A percentile compares a stretch with the other conserved stretches of the same genome.
Evolutionary conservation across 805 yeast species (phyloP).

Genomic region (Brettanomyces nanus): DNA sequence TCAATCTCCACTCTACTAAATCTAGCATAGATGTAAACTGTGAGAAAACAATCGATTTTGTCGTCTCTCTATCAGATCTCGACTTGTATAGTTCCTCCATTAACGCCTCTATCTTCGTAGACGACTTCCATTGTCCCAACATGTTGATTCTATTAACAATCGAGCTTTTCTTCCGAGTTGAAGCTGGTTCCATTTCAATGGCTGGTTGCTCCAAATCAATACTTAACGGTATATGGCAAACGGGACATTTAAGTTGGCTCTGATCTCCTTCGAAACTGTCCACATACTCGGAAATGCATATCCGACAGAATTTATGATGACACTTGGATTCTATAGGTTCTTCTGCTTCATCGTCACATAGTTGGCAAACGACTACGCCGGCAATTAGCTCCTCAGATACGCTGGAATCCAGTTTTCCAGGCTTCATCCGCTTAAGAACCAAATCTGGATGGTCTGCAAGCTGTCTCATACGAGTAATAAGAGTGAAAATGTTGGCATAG

Average conservation of each 20-base stretch:
- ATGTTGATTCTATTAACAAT: constrained; percentile 84
- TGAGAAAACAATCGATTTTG: constrained; percentile 93
- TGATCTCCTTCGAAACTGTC: constrained; percentile 65
- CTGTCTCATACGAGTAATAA: constrained; percentile 96
- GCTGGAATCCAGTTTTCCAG: constrained; percentile 22
- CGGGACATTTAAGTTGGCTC: constrained; percentile 75
- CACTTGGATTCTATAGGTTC: constrained; percentile 94
- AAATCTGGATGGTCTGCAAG: constrained; percentile 97
- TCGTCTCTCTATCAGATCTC: constrained; percentile 79
- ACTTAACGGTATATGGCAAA: constrained; percentile 87
- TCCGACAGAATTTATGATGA: constrained; percentile 86
- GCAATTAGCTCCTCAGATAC: constrained; percentile 24
- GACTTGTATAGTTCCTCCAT: constrained; percentile 86
- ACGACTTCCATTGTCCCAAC: constrained; percentile 86
- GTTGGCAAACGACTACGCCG: constrained; percentile 69
- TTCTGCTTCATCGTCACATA: constrained; percentile 97
- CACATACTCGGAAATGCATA: constrained; percentile 85
- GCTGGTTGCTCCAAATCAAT: constrained; percentile 88
- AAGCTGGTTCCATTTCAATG: constrained; percentile 50
- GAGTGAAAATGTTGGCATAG: constrained; percentile 93
- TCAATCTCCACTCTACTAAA: constrained; percentile 89
- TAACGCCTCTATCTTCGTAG: constrained; percentile 93
- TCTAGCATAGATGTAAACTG: constrained; percentile 89
- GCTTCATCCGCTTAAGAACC: constrained; percentile 63
- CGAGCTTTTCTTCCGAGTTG: constrained; percentile 50